Base-by-base conservation (phyloP, 164 flowering plant species). In the Liriodendron chinense region DNA sequence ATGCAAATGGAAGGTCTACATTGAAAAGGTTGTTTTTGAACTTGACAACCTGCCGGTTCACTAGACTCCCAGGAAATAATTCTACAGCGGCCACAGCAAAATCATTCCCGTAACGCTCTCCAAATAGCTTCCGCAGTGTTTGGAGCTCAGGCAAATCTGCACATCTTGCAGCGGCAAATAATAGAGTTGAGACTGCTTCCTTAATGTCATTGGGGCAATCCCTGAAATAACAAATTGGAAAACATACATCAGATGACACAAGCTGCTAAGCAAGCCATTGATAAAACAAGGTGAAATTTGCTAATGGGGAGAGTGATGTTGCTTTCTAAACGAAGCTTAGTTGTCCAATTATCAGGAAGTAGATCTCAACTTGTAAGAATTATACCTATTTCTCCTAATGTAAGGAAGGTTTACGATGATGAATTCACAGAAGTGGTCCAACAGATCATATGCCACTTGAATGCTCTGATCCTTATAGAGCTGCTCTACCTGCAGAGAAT, bases 91-190 rank as follows among this genome's bases (percentile, higher is more conserved):
- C 63, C 62, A 26, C 68, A 7, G 83, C 87, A 67, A 91, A 88
- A 43, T 69, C 82, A 24, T 84, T 83, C 22, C 99, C 97, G 63
- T 93, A 95, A 1, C 92, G 90, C 56, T 90, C 85, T 10, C 84
- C 86, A 73, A 93, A 92, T 62, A 93, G 86, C 77, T 87, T 84
- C 65, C 94, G 74, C 13, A 95, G 82, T 23, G 2, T 65, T 48
- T 76, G 77, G 69, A 95, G 92, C 88, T 95, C 98, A 7, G 97
- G 98, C 0, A 93, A 76, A 73, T 93, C 97, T 9, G 92, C 98
- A 79, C 88, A 90, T 75, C 92, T 86, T 72, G 93, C 87, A 18
- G 97, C 90, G 22, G 97, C 94, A 78, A 78, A 95, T 80, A 95
- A 83, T 26, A 95, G 85, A 80, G 86, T 93, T 20, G 98, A 92